Conservation (phyloP, 139 green algal genomes). For the Klebsormidium nitens region DNA sequence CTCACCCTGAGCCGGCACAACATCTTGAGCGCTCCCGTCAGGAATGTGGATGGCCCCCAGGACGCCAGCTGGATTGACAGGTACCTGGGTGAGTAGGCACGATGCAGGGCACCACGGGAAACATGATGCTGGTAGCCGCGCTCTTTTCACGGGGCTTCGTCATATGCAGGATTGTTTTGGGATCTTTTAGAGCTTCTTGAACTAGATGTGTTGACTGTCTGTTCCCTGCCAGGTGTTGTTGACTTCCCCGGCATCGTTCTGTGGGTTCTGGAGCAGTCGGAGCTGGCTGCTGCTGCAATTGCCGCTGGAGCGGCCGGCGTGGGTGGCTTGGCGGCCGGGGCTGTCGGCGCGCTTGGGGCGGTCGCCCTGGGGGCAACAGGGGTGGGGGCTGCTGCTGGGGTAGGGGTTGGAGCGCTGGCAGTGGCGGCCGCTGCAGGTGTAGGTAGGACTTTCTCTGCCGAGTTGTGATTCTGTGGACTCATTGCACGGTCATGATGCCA, state of each 20-base stretch:
- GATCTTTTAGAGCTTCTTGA: no score
- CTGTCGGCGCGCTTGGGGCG: not conserved
- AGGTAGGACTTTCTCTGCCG: no score
- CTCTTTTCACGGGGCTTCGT: no score
- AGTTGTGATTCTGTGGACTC: no score
- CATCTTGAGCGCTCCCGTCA: conserved; percentile 32
- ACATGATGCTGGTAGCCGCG: no score
- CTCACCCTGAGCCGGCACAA: conserved; percentile 6
- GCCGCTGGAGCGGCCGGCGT: not conserved
- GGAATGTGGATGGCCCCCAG: conserved; percentile 15
- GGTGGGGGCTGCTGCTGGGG: conserved; percentile 1
- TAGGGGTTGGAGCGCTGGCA: conserved; percentile 10
- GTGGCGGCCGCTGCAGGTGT: conserved; percentile 3
- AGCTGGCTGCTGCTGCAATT: conserved; percentile 24
- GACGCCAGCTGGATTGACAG: conserved; percentile 35
- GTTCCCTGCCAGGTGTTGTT: no score
- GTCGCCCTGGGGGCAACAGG: conserved; percentile 10
- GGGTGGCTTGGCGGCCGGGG: not conserved
- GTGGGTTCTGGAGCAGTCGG: conserved; percentile 29
- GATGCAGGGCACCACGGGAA: no score
- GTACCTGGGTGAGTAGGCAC: no score
- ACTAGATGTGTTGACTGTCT: no score
- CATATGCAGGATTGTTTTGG: no score
- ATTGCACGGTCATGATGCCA: no score
- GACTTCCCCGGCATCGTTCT: conserved; percentile 27